Percentiles rank a stretch among this genome's conserved stretches.
Evolutionary conservation across 257 asterid species (phyloP).

Genomic region (Scutellaria baicalensis): DNA sequence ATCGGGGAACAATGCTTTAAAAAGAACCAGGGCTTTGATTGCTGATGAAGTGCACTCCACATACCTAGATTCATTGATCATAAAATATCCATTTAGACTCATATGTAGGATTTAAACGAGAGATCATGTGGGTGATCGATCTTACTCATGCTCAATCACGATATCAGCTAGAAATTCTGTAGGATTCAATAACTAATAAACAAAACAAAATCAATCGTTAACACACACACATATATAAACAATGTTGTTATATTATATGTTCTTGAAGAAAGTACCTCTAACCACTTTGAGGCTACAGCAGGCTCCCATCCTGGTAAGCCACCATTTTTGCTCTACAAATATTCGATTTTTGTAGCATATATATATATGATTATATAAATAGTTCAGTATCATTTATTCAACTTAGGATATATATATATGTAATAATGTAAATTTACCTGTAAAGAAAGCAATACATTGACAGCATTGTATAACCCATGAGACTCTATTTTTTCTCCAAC

Average conservation of each 20-base stretch:
- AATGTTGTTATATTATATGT: neutral
- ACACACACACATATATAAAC: too few relatives aligned
- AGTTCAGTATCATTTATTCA: too few relatives aligned
- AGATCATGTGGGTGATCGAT: neutral
- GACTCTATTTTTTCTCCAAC: slow-evolving; percentile 68
- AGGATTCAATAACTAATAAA: neutral
- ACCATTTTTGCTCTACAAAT: slow-evolving; percentile 75
- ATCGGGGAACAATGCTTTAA: neutral
- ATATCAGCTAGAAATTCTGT: neutral
- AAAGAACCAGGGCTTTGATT: neutral
- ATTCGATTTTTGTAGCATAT: neutral
- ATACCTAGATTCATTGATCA: slow-evolving; percentile 1
- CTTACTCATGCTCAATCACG: neutral
- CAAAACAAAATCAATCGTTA: too few relatives aligned
- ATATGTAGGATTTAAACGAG: too few relatives aligned
- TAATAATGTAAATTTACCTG: slow-evolving; percentile 44
- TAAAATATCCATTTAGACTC: too few relatives aligned
- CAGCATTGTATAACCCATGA: slow-evolving; percentile 55
- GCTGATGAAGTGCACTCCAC: neutral
- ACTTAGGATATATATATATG: too few relatives aligned
- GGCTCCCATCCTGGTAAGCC: slow-evolving; percentile 96
- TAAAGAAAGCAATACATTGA: slow-evolving; percentile 55
- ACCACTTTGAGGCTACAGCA: slow-evolving; percentile 69
- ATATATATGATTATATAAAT: neutral
- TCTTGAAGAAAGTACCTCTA: slow-evolving; percentile 44